Evolutionary conservation across 306 rosid species (phyloP).

Genomic region (Acmispon strigosus): DNA sequence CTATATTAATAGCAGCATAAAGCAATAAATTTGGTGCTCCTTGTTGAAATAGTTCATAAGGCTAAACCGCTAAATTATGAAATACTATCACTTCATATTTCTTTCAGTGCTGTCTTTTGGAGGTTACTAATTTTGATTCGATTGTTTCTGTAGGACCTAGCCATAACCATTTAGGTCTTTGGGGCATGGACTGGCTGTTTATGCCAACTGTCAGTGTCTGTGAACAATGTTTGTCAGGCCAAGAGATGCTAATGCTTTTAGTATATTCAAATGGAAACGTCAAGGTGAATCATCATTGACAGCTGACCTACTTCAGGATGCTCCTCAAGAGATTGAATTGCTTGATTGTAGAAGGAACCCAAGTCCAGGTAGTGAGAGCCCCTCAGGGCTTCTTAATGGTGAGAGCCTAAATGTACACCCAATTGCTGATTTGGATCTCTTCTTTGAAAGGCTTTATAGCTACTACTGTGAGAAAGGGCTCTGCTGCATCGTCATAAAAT

Average conservation of each 20-base stretch:
- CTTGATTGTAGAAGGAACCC: conserved; percentile 57
- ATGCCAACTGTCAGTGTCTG: conserved; percentile 41
- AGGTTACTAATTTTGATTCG: conserved; percentile 21
- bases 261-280: conserved; percentile 53
- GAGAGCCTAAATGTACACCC: conserved; percentile 62
- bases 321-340: conserved; percentile 63
- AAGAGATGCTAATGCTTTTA: conserved; percentile 34
- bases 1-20: not conserved
- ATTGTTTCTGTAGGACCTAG: conserved; percentile 21
- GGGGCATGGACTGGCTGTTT: conserved; percentile 59
- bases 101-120: not conserved
- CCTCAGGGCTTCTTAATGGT: conserved; percentile 75
- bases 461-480: conserved; percentile 95
- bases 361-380: conserved; percentile 83
- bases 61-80: not conserved
- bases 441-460: conserved; percentile 83
- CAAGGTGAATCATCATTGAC: conserved; percentile 57
- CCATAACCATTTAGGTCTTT: conserved; percentile 23
- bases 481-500: conserved; percentile 80
- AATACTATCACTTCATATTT: not conserved
- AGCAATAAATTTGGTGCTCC: not conserved
- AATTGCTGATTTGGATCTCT: conserved; percentile 86
- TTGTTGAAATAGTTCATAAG: not conserved
- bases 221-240: conserved; percentile 76
- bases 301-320: conserved; percentile 50